Evolutionary conservation across 495 filamentous ascomycete species (phyloP), one percentile per base, ranked within the genome.

Genomic region (Astrothelium macrocarpum): DNA sequence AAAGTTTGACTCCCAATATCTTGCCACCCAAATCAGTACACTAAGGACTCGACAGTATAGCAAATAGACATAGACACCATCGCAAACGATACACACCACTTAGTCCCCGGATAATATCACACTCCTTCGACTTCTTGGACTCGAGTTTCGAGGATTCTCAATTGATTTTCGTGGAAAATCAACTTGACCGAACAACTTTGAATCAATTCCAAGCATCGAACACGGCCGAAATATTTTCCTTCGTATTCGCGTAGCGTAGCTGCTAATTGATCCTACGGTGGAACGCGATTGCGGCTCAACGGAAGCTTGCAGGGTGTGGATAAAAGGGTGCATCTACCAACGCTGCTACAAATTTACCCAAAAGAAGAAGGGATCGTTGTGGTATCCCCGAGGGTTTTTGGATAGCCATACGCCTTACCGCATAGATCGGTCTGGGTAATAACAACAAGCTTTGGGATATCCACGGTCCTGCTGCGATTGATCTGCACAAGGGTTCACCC

Each of bases 401-500:
- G n/a, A n/a, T n/a, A n/a, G n/a, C n/a, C n/a, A n/a, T n/a, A n/a
- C n/a, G n/a, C n/a, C n/a, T n/a, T n/a, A n/a, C n/a, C n/a, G n/a
- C n/a, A n/a, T n/a, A n/a, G n/a, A n/a, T n/a, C n/a, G n/a, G n/a
- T n/a, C n/a, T n/a, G n/a, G n/a, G n/a, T n/a, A n/a, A 60, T 20
- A 7, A 60, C 0, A 1, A 16, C 31, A 34, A 36, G 32, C 7
- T 4, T 26, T 11, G 28, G 20, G 26, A 18, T 18, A n/a, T 26
- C 59, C 26, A 26, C 31, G n/a, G 25, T 26, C 59, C 14, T 26
- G 2, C 59, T 11, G 59, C 25, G 5, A 29, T 56, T 25, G 25
- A 64, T 67, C 64, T 63, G 61, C 64, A 34, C n/a, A 60, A 23
- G 39, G 56, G 16, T 32, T 60, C 16, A 42, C 3, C 23, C 23